A percentile compares a stretch with the other conserved stretches of the same genome.
Conservation (phyloP, 805 yeast genomes). For the Suhomyces emberorum region DNA sequence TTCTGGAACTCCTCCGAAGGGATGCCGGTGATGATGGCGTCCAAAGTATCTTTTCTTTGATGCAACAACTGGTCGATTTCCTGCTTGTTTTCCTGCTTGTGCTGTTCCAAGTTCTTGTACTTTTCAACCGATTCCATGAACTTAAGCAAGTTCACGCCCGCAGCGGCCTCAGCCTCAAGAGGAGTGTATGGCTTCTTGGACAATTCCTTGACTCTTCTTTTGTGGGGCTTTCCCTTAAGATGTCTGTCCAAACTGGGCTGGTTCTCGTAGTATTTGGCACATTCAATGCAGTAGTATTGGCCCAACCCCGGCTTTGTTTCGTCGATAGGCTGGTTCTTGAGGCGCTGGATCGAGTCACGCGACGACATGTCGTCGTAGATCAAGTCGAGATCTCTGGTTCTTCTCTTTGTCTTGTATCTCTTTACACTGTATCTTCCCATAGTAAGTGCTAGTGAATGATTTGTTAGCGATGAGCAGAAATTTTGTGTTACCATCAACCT, state of each 20-base stretch:
- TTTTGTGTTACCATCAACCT: too few relatives aligned
- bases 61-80: conserved; percentile 33
- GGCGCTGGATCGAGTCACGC: conserved; percentile 56
- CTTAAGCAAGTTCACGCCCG: conserved; percentile 70
- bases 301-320: conserved; percentile 93
- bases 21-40: conserved; percentile 19
- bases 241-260: conserved; percentile 72
- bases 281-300: conserved; percentile 89
- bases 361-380: conserved; percentile 72
- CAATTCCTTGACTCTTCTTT: conserved; percentile 76
- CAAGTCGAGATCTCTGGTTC: conserved; percentile 79
- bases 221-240: conserved; percentile 73
- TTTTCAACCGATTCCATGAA: conserved; percentile 63
- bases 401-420: conserved; percentile 86
- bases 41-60: conserved; percentile 39
- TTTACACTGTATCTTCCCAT: conserved; percentile 90
- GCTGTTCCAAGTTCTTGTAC: conserved; percentile 45
- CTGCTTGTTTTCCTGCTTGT: conserved; percentile 42
- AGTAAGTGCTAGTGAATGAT: too few relatives aligned
- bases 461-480: conserved; percentile 6
- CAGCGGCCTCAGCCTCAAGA: conserved; percentile 87
- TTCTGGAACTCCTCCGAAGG: conserved; percentile 9
- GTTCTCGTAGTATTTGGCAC: conserved; percentile 88
- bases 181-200: conserved; percentile 79
- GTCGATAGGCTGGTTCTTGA: conserved; percentile 81